Conservation (phyloP, 352 stramenopile genomes). For the Globisporangium emineosum region DNA sequence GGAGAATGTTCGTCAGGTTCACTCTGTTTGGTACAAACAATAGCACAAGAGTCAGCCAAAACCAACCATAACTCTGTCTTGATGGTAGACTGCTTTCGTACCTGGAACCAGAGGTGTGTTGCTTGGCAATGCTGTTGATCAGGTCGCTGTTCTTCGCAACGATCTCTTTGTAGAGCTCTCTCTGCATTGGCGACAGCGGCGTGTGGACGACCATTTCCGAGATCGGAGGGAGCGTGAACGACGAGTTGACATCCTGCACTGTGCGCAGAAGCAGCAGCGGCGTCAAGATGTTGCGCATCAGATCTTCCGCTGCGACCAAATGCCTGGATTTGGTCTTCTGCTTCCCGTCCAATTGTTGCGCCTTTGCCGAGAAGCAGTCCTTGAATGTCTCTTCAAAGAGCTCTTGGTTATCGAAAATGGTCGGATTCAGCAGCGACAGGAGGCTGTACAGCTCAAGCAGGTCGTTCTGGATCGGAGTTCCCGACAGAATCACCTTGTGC, state of each 20-base stretch:
- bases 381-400: constrained; percentile 53
- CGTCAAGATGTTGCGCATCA: constrained; percentile 58
- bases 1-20: constrained; percentile 96
- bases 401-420: constrained; percentile 67
- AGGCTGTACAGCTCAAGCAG: constrained; percentile 82
- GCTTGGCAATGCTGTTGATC: constrained; percentile 43
- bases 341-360: constrained; percentile 29
- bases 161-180: constrained; percentile 80
- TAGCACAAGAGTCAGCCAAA: neutral
- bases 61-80: neutral
- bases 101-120: constrained; percentile 7
- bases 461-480: constrained; percentile 88
- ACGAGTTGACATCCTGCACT: constrained; percentile 61
- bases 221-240: constrained; percentile 66
- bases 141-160: constrained; percentile 59
- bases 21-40: constrained; percentile 31
- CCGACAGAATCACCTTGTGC: constrained; percentile 68
- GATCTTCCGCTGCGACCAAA: constrained; percentile 29
- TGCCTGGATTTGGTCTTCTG: constrained; percentile 25
- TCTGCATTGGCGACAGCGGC: constrained; percentile 72
- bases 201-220: constrained; percentile 80
- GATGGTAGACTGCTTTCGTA: neutral
- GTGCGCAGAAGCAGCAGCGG: constrained; percentile 65
- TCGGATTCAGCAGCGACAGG: constrained; percentile 79
- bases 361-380: constrained; percentile 67